Percentiles rank a stretch among this genome's conserved stretches.
Conservation (phyloP, 2,329 filamentous ascomycete genomes). For the Cladophialophora yegresii region DNA sequence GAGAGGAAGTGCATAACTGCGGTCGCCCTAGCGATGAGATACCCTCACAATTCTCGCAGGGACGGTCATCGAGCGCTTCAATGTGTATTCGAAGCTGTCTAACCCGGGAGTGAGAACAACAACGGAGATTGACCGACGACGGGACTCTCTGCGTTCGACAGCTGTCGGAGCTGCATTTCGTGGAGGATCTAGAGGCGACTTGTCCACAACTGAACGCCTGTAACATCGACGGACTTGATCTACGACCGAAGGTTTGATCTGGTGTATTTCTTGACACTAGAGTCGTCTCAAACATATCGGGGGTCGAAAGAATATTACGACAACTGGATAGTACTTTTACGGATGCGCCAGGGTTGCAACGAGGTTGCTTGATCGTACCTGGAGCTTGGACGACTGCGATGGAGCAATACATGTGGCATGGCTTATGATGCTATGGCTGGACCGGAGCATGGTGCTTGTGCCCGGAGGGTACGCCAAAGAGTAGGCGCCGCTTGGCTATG, state of each 20-base stretch:
- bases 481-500: neutral
- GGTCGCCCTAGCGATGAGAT: neutral
- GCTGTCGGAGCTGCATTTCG: neutral
- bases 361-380: neutral
- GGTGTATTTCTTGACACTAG: neutral
- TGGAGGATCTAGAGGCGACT: neutral
- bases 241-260: neutral
- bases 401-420: constrained; percentile 3
- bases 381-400: neutral
- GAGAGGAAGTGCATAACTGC: constrained; percentile 18
- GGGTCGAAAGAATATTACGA: neutral
- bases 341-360: neutral
- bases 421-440: constrained; percentile 17
- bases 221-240: neutral
- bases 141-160: neutral
- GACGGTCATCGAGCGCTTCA: neutral
- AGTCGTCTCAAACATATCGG: neutral
- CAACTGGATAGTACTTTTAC: neutral
- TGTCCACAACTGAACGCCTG: neutral
- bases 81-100: neutral
- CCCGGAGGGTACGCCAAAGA: neutral
- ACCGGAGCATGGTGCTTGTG: constrained; percentile 13
- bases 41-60: neutral
- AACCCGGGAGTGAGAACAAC: neutral
- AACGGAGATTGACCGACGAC: neutral